Base-by-base conservation (phyloP, 2,329 filamentous ascomycete species). In the Alternaria metachromatica region DNA sequence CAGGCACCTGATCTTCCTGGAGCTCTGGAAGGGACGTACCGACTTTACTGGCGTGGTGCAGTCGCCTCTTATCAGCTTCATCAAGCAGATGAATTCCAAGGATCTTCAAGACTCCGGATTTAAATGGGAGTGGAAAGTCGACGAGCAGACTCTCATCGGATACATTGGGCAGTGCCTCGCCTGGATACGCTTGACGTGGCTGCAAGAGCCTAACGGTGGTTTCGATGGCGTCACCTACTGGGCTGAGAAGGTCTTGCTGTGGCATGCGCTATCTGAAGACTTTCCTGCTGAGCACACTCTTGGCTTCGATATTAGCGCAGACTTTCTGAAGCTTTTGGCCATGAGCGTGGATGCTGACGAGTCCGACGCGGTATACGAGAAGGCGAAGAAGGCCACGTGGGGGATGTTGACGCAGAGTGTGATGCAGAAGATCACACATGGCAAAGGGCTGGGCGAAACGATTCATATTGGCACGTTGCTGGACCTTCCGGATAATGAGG, bases 121-220 rank as follows among this genome's bases (percentile, higher is more conserved):
- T 60, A 64, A 69, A 0, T 79, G 74, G 75, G 75, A 78, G 15
- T 82, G 75, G 68, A 77, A 77, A 9, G 72, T 75, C 3, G 73
- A 76, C 2, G 63, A 70, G 7, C 58, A 69, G 2, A 74, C 72
- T 0, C 59, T 81, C 0, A 58, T 81, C 26, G 81, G 82, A 13
- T 84, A 84, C 51, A 75, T 81, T 8, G 69, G 72, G 2, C 82
- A 83, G 45, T 76, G 82, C 28, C 63, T 82, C 5, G 74, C 76
- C 12, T 84, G 81, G 81, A 58, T 69, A 7, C 67, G 78, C 37
- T 58, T 80, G 5, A 68, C 70, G 18, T 73, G 71, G 71, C 67
- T 80, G 6, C 68, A 78, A 37, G 74, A 79, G 8, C 72, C 76
- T 0, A 59, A 75, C 5, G 73, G 71, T 6, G 74, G 74, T 4